Base-by-base conservation (phyloP, 306 rosid species). In the Biancaea sappan region DNA sequence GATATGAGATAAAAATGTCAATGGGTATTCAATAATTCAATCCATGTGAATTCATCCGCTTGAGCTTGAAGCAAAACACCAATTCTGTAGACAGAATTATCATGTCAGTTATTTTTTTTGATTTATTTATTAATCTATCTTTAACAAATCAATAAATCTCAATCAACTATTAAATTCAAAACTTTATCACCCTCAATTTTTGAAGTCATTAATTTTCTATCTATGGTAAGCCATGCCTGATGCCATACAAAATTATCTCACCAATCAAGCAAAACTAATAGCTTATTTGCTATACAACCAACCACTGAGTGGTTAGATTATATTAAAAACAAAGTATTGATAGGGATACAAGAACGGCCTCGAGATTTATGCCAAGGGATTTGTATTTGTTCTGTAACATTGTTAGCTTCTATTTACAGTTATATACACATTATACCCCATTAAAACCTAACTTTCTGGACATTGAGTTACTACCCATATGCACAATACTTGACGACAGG, bases 401-500 rank as follows among this genome's bases (percentile, higher is more conserved):
- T 50, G 41, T 66, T 32, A n/a, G 12, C 51, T 19, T 57, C 37
- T 18, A 54, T 58, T 12, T 71, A 71, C 37, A 56, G 6, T 16
- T 14, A 56, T 56, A 56, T 6, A 56, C 37, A 26, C n/a, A 8
- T 15, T 86, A 66, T 72, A 79, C 88, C 69, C 21, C 0, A 74
- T 51, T 81, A 41, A 57, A 40, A 60, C 37, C 71, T 35, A 70
- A 47, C 77, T 31, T 43, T 66, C 72, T 70, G 22, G 65, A 69
- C 80, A 79, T 22, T 37, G 50, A 69, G 47, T 52, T 15, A n/a
- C 37, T 68, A 41, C 54, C 32, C 38, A 59, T 57, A 77, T 84
- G 78, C 83, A 82, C 89, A 88, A 82, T 63, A 64, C 69, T 75
- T 58, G 77, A 76, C 79, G 66, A 19, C 8, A 71, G 75, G 53